Conservation (phyloP, 108 stramenopile genomes). For the Fragilaria radians region DNA sequence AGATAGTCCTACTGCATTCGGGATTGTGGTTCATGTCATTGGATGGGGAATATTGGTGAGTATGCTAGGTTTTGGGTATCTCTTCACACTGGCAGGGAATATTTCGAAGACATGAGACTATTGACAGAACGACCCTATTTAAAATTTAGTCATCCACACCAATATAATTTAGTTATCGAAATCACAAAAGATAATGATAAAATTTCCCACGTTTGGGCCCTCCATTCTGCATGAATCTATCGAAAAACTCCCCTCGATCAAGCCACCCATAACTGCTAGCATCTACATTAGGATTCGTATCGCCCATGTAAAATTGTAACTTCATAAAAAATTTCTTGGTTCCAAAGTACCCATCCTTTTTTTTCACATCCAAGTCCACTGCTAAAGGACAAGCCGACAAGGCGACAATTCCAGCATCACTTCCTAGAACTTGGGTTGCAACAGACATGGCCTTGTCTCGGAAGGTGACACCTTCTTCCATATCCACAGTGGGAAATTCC, state of each 20-base stretch:
- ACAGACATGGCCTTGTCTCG: conserved; percentile 49
- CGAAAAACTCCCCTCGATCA: conserved; percentile 58
- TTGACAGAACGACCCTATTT: too few species aligned
- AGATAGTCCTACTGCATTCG: conserved; percentile 35
- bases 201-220: conserved; percentile 58
- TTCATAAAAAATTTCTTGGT: conserved; percentile 76
- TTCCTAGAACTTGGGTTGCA: conserved; percentile 21
- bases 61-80: conserved; percentile 15
- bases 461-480: conserved; percentile 45
- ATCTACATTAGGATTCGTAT: conserved; percentile 20
- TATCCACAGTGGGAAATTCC: conserved; percentile 54
- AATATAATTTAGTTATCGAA: too few species aligned
- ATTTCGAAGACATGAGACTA: conserved; percentile 2
- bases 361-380: conserved; percentile 44
- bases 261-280: conserved; percentile 74
- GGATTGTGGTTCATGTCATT: conserved; percentile 27
- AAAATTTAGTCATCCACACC: too few species aligned
- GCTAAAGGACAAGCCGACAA: conserved; percentile 61
- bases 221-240: conserved; percentile 31
- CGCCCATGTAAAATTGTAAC: conserved; percentile 62
- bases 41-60: conserved; percentile 12
- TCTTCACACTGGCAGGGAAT: conserved; percentile 10
- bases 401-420: conserved; percentile 46
- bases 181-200: conserved; percentile 73
- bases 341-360: conserved; percentile 33